Conservation (phyloP, 2,329 filamentous ascomycete genomes). For the Epichloe elymi region DNA sequence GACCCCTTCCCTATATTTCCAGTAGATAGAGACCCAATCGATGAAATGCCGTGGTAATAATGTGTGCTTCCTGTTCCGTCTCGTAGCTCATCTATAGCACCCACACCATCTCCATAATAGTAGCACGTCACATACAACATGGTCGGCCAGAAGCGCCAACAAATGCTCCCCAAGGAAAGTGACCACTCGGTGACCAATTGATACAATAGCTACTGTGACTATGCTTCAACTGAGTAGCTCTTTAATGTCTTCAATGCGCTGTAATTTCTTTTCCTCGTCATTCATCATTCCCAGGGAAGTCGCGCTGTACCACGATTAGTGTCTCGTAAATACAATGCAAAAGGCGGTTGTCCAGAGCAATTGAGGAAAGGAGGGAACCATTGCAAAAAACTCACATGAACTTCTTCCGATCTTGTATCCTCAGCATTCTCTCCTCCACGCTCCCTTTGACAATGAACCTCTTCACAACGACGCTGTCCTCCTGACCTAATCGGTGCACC, state of each 20-base stretch:
- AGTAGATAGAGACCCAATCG: too few species aligned
- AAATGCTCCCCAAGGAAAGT: not conserved
- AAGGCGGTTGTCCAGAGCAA: not conserved
- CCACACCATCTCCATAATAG: too few species aligned
- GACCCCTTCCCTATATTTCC: too few species aligned
- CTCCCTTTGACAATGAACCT: constrained; percentile 82
- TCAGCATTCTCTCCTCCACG: constrained; percentile 90
- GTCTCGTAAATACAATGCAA: too few species aligned
- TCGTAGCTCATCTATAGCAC: not conserved
- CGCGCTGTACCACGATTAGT: constrained; percentile 43
- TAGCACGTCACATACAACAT: not conserved
- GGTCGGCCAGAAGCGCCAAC: not conserved
- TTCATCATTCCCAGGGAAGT: constrained; percentile 88
- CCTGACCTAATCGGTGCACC: constrained; percentile 93
- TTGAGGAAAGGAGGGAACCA: not conserved
- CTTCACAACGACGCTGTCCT: constrained; percentile 70
- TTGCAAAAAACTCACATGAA: constrained; percentile 56
- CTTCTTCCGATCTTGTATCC: constrained; percentile 89
- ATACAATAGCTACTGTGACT: not conserved
- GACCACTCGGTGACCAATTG: not conserved
- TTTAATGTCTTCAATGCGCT: constrained; percentile 87
- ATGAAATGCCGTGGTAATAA: too few species aligned
- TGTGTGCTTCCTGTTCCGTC: too few species aligned
- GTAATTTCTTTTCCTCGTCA: constrained; percentile 82
- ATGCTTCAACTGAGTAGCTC: constrained; percentile 57